Evolutionary conservation across 371 early-diverging fungal genomes (phyloP), one percentile per base, ranked within the genome.

Genomic region (Astathelohania contejeani): DNA sequence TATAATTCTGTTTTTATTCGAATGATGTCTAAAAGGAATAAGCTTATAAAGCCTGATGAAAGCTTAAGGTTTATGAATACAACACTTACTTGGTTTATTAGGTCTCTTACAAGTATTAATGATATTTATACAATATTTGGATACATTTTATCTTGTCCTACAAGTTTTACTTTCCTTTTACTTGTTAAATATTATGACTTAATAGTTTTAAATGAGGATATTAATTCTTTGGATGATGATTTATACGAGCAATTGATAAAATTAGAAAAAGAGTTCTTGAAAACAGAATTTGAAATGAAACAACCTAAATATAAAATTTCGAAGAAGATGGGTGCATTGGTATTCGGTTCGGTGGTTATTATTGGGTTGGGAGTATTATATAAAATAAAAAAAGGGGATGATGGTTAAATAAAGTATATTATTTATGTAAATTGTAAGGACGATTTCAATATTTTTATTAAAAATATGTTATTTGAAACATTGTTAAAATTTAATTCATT

Each of bases 1-100:
- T 49, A 63, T 28, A 64, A 56, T 35, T 35, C 16, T 4, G 51
- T 70, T 20, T 70, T 70, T 56, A 35, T 59, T 27, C 32, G 29
- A 42, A 60, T 70, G 49, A 70, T 70, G 67, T 42, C 54, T n/a
- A 49, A 53, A 39, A 56, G 55, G 44, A 52, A 52, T 23, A 48
- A 47, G 18, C 51, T 38, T 39, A 53, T 69, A 10, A 7, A 39
- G 0, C 46, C 49, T 35, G 40, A 32, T 27, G 52, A 45, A 28
- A 42, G 49, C n/a, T 25, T 49, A 18, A 51, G 28, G 27, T 69
- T 57, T 29, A 64, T 62, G 62, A 61, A 56, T n/a, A 27, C 32
- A 16, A 53, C 62, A 1, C 47, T 70, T 35, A 63, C 67, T 19
- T 70, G 69, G 28, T 70, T 70, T 43, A 37, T 19, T 6, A 57